A percentile compares a stretch with the other conserved stretches of the same genome.
These are phyloP conservation scores for Mycosphaerelloides madeirae DNA, from an alignment of 2,329 filamentous ascomycete species.

Conservation along the genomic window DNA sequence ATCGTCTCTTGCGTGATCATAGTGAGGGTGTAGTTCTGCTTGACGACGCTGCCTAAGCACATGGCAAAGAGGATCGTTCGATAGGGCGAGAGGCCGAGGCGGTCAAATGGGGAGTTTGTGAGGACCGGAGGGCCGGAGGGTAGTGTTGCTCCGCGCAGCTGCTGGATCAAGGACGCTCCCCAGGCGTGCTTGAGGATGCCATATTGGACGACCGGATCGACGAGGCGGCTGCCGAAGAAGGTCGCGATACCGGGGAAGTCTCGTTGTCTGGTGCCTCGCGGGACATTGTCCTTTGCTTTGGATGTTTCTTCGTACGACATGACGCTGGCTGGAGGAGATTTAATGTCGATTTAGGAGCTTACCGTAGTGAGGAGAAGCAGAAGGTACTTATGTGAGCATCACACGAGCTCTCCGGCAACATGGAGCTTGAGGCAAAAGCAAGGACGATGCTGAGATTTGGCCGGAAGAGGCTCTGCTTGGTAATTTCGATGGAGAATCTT, in stretches of 20 bases:
- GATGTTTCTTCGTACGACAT: slow-evolving; percentile 8
- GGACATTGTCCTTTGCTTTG: slow-evolving; percentile 25
- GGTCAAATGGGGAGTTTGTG: slow-evolving; percentile 39
- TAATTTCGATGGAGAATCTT: too few relatives aligned
- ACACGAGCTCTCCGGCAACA: too few relatives aligned
- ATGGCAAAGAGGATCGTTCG: slow-evolving; percentile 51
- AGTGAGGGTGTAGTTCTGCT: slow-evolving; percentile 54
- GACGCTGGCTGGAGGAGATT: too few relatives aligned
- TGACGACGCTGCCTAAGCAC: slow-evolving; percentile 48
- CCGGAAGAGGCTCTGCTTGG: too few relatives aligned
- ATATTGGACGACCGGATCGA: slow-evolving; percentile 48
- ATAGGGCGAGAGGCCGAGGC: slow-evolving; percentile 46
- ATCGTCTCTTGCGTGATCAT: slow-evolving; percentile 49
- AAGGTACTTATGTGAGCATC: too few relatives aligned
- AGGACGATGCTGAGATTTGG: too few relatives aligned
- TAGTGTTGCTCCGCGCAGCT: slow-evolving; percentile 43
- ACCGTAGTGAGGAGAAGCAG: too few relatives aligned
- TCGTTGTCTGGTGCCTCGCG: slow-evolving; percentile 39
- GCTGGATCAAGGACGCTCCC: slow-evolving; percentile 42
- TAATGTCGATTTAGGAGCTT: too few relatives aligned
- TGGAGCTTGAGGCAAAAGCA: too few relatives aligned
- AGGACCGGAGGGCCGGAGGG: slow-evolving; percentile 39
- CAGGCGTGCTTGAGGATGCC: slow-evolving; percentile 43
- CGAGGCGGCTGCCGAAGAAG: slow-evolving; percentile 45
- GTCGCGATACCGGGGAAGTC: slow-evolving; percentile 36